Evolutionary conservation across 2,329 filamentous ascomycete genomes (phyloP).

Genomic region (Escovopsis sp.): DNA sequence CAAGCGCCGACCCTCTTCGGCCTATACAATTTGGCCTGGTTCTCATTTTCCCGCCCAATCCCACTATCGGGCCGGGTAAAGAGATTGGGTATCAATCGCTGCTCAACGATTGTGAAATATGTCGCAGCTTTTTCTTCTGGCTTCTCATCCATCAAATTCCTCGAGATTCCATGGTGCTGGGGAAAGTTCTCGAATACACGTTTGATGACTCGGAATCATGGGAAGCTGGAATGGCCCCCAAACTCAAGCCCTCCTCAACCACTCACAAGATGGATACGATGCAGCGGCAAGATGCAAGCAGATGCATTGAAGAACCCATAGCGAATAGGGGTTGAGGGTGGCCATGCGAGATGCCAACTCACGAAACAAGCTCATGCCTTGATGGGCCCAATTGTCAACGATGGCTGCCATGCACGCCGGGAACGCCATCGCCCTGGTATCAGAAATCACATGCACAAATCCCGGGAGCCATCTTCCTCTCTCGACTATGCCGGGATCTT

Average conservation of each 20-base stretch:
- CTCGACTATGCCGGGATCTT: too few relatives aligned
- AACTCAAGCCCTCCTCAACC: too few relatives aligned
- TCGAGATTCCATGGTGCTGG: too few relatives aligned
- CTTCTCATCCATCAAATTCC: too few relatives aligned
- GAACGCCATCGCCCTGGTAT: neutral
- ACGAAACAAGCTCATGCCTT: neutral
- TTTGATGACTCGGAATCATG: too few relatives aligned
- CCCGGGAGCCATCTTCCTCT: too few relatives aligned
- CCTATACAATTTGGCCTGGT: neutral
- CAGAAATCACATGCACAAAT: neutral
- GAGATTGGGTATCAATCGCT: constrained; percentile 4
- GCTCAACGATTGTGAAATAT: neutral
- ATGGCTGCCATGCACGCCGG: constrained; percentile 4
- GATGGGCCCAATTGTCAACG: constrained; percentile 6
- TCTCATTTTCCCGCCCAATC: neutral
- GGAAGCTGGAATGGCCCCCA: too few relatives aligned
- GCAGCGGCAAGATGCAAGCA: neutral
- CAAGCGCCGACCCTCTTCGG: neutral
- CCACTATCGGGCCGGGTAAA: neutral
- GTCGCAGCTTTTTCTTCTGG: too few relatives aligned
- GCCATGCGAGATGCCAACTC: constrained; percentile 5
- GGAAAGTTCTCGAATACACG: too few relatives aligned
- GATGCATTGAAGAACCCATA: neutral
- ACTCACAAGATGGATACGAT: neutral
- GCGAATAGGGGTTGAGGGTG: neutral